phyloP scores from a whole-genome alignment of 495 filamentous ascomycete genomes.

The Immersiella caudata region DNA sequence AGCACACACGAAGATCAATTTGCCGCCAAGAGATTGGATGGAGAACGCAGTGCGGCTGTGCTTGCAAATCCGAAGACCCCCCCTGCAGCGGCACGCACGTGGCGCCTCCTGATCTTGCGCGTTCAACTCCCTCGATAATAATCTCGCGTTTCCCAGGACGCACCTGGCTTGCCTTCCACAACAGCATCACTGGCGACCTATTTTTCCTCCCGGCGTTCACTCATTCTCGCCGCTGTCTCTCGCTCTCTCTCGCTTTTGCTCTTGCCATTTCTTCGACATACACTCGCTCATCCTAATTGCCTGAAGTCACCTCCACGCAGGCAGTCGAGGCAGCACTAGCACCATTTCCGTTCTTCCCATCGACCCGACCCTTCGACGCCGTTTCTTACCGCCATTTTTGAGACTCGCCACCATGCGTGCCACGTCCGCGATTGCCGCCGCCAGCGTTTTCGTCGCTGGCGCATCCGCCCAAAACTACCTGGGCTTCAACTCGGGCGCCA shows the following conservation, averaged over 20 bases:
- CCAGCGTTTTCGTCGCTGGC: slow-evolving; percentile 37
- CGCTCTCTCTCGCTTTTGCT: slow-evolving; percentile 6
- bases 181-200: neutral
- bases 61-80: slow-evolving; percentile 5
- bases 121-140: slow-evolving; percentile 10
- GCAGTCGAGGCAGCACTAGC: slow-evolving; percentile 20
- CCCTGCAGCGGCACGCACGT: slow-evolving; percentile 21
- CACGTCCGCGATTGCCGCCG: slow-evolving; percentile 32
- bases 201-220: slow-evolving; percentile 3
- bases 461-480: slow-evolving; percentile 44
- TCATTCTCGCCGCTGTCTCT: slow-evolving; percentile 1
- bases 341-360: neutral
- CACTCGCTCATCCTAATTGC: slow-evolving; percentile 13
- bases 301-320: slow-evolving; percentile 13
- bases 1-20: slow-evolving; percentile 16
- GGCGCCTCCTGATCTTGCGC: slow-evolving; percentile 16
- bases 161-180: slow-evolving; percentile 2
- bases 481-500: slow-evolving; percentile 55
- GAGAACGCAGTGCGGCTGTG: slow-evolving; percentile 18
- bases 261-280: neutral
- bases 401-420: slow-evolving; percentile 31
- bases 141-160: slow-evolving; percentile 2
- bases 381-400: neutral
- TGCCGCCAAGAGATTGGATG: slow-evolving; percentile 24
- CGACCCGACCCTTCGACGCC: slow-evolving; percentile 11